These are phyloP conservation scores for Wickerhamomyces pijperi DNA, from an alignment of 805 yeast species.

Conservation along the genomic window DNA sequence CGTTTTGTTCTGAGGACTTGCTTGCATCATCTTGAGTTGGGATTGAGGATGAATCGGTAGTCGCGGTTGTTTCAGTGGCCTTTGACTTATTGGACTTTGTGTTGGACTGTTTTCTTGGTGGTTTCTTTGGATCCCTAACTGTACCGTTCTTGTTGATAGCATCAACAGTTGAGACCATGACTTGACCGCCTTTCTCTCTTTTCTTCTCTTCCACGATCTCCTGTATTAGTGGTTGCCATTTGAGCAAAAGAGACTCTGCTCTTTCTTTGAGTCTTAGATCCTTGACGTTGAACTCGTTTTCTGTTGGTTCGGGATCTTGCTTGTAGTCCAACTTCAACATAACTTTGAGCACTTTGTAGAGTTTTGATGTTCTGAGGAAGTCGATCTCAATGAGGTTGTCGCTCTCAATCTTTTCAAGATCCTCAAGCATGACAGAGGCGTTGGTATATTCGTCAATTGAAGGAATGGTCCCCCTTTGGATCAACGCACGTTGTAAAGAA, in stretches of 20 bases:
- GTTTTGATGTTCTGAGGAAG: constrained; percentile 31
- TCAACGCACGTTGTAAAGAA: constrained; percentile 35
- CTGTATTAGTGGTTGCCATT: constrained; percentile 30
- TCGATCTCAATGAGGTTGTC: constrained; percentile 21
- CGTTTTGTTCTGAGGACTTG: too few species aligned
- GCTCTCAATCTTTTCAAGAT: constrained; percentile 29
- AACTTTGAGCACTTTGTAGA: constrained; percentile 42
- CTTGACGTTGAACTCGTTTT: neutral
- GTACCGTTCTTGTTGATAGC: neutral
- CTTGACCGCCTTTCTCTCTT: neutral
- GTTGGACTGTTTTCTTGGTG: neutral
- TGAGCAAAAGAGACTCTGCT: constrained; percentile 27
- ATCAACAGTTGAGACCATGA: neutral
- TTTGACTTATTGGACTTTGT: neutral
- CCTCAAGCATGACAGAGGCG: constrained; percentile 22
- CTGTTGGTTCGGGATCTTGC: constrained; percentile 19
- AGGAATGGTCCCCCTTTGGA: constrained; percentile 30
- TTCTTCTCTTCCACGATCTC: constrained; percentile 24
- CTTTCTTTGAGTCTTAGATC: constrained; percentile 35
- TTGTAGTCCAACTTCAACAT: constrained; percentile 28
- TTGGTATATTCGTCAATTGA: constrained; percentile 26
- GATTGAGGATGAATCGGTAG: too few species aligned
- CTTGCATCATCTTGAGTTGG: too few species aligned
- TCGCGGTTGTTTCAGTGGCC: too few species aligned
- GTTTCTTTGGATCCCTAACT: neutral